Evolutionary conservation across 805 yeast species (phyloP).

Genomic region (Nadsonia fulvescens): DNA sequence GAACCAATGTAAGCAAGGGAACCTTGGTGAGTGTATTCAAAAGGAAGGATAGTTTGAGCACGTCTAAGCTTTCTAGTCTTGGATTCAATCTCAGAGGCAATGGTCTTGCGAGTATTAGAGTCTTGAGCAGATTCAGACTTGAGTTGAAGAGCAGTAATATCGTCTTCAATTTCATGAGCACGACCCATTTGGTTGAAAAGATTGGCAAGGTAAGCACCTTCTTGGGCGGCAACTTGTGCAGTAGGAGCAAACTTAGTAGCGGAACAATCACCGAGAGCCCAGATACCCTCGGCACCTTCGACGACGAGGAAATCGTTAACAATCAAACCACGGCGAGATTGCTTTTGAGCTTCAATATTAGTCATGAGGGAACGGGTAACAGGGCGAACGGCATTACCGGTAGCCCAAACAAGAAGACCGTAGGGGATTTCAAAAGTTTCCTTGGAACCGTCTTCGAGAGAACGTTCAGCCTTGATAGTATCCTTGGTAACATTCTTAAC

Average conservation of each 20-base stretch:
- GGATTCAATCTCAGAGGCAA: slow-evolving; percentile 29
- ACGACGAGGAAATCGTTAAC: slow-evolving; percentile 69
- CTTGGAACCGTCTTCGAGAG: slow-evolving; percentile 47
- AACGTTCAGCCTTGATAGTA: slow-evolving; percentile 51
- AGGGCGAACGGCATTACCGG: slow-evolving; percentile 84
- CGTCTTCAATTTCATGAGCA: slow-evolving; percentile 19
- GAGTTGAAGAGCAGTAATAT: slow-evolving; percentile 23
- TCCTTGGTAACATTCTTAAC: slow-evolving; percentile 67
- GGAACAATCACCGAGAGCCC: slow-evolving; percentile 90
- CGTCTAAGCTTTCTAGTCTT: slow-evolving; percentile 24
- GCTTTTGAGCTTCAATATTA: slow-evolving; percentile 50
- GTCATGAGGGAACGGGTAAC: slow-evolving; percentile 48
- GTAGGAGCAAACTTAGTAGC: slow-evolving; percentile 82
- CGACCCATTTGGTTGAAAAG: slow-evolving; percentile 39
- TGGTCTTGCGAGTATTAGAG: slow-evolving; percentile 18
- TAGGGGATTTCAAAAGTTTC: slow-evolving; percentile 56
- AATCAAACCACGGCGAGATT: slow-evolving; percentile 79
- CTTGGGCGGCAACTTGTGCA: slow-evolving; percentile 94
- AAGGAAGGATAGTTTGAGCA: slow-evolving; percentile 26
- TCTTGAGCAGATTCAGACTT: slow-evolving; percentile 10
- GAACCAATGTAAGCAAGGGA: slow-evolving; percentile 82
- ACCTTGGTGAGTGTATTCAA: slow-evolving; percentile 78
- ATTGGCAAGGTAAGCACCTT: slow-evolving; percentile 65
- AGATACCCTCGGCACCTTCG: slow-evolving; percentile 68
- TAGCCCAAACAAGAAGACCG: slow-evolving; percentile 93